These are phyloP conservation scores for Xylariales sp. DNA, from an alignment of 2,329 filamentous ascomycete species.

Conservation along the genomic window DNA sequence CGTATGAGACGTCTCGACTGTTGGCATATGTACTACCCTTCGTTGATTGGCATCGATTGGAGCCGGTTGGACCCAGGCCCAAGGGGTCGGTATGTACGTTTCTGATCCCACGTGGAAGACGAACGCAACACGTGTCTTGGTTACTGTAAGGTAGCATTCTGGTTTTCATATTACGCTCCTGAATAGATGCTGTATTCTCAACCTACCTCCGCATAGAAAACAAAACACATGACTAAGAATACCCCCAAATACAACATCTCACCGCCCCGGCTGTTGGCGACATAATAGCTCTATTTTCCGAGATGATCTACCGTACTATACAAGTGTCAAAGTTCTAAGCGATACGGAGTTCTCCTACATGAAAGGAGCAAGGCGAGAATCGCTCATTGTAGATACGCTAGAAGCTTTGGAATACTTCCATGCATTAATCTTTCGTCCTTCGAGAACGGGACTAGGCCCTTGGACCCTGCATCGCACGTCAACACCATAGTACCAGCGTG, in stretches of 20 bases:
- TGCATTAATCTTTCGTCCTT: conserved; percentile 16
- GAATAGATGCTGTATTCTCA: background rate
- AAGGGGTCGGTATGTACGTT: conserved; percentile 16
- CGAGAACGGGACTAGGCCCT: background rate
- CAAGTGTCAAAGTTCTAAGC: background rate
- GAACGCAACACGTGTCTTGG: conserved; percentile 10
- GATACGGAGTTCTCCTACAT: background rate
- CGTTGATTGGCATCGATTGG: conserved; percentile 1
- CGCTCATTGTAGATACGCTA: conserved; percentile 9
- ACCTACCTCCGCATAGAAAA: background rate
- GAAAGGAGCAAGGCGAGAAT: background rate
- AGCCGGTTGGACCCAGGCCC: conserved; percentile 8
- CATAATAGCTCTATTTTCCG: background rate
- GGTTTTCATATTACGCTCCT: background rate
- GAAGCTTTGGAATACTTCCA: conserved; percentile 27
- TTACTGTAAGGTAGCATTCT: background rate
- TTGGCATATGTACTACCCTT: background rate
- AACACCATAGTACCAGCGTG: background rate
- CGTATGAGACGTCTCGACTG: conserved; percentile 1
- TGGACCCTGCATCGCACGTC: conserved; percentile 17
- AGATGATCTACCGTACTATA: no score
- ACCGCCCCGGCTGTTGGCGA: background rate
- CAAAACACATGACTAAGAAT: background rate
- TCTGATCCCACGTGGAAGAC: conserved; percentile 27
- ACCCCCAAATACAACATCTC: background rate